Evolutionary conservation across 306 rosid species (phyloP).

Genomic region (Quercus parvula): DNA sequence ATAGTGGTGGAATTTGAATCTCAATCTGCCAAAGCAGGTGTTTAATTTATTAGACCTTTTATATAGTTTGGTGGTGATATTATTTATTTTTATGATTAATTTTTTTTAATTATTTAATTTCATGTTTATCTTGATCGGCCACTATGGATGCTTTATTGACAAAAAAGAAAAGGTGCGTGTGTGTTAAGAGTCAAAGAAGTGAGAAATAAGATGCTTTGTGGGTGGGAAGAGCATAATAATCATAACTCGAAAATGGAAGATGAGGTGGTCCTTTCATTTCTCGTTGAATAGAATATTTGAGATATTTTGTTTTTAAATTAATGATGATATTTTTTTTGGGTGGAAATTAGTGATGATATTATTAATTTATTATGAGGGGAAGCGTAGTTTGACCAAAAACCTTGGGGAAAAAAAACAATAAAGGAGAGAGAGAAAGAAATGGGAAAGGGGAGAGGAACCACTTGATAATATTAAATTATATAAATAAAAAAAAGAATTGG

Average conservation of each 20-base stretch:
- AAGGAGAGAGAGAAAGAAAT: neutral
- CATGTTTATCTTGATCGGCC: neutral
- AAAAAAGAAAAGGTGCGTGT: no score
- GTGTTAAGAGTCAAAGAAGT: neutral
- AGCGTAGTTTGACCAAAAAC: neutral
- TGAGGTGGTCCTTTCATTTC: neutral
- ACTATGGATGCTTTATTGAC: neutral
- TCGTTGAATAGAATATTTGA: neutral
- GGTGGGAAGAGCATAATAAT: neutral
- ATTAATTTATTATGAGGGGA: neutral
- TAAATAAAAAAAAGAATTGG: no score
- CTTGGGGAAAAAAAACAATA: neutral
- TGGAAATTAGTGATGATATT: neutral
- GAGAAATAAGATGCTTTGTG: neutral
- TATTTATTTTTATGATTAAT: neutral
- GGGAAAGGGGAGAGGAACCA: neutral
- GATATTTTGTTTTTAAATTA: neutral
- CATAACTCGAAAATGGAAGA: neutral
- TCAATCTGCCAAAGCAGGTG: neutral
- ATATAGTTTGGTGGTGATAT: neutral
- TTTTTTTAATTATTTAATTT: neutral
- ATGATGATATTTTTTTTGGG: neutral
- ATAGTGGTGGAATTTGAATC: slow-evolving; percentile 18
- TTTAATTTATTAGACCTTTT: neutral
- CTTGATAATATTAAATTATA: neutral